Evolutionary conservation across 148 eudicot species (phyloP).

Genomic region (Hydrangea macrophylla): DNA sequence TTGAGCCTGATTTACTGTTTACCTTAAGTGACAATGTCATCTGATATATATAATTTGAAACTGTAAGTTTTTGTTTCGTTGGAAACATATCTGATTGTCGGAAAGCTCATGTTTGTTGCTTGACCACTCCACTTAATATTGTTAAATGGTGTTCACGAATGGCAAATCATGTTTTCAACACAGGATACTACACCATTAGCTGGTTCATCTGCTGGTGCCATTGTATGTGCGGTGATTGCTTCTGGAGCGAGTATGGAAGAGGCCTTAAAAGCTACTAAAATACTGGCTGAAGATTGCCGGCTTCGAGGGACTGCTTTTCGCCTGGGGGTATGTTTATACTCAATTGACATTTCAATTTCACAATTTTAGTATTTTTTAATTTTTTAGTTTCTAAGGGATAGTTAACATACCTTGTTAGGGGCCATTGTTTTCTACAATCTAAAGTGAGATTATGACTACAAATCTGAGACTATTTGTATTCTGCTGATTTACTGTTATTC

Average conservation of each 20-base stretch:
- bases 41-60: too few species aligned
- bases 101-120: too few species aligned
- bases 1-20: too few species aligned
- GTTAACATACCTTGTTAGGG: neutral
- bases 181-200: constrained; percentile 98
- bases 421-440: neutral
- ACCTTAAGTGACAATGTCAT: too few species aligned
- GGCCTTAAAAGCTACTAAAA: constrained; percentile 75
- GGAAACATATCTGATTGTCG: too few species aligned
- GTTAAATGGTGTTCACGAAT: too few species aligned
- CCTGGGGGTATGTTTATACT: constrained; percentile 62
- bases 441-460: neutral
- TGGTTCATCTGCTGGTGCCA: constrained; percentile 99
- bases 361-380: neutral
- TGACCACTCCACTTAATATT: too few species aligned
- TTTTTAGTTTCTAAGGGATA: neutral
- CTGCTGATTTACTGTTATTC: neutral
- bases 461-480: neutral
- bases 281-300: constrained; percentile 90
- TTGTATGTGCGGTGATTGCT: constrained; percentile 91
- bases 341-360: neutral
- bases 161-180: constrained; percentile 28
- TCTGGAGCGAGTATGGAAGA: constrained; percentile 87
- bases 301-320: constrained; percentile 85
- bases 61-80: too few species aligned